A percentile compares a stretch with the other conserved stretches of the same genome.
These are phyloP conservation scores for Ustanciosporium gigantosporum DNA, from an alignment of 1,284 basidiomycete genomes.

Conservation along the genomic window DNA sequence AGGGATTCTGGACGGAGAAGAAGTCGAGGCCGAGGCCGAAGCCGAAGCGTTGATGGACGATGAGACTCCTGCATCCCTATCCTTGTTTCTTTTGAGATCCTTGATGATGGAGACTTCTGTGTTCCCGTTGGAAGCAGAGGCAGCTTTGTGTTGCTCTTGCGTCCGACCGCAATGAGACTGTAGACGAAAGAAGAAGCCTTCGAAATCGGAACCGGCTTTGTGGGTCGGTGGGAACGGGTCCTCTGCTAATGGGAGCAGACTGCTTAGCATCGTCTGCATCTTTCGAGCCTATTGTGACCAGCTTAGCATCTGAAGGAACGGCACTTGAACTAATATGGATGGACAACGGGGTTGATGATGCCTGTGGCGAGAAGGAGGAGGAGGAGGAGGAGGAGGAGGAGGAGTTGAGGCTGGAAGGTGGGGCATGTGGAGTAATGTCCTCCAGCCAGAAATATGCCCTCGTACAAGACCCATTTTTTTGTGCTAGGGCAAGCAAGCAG, in stretches of 20 bases:
- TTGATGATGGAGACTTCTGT: not conserved
- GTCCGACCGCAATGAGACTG: constrained; percentile 26
- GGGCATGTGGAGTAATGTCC: no score
- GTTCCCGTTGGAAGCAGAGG: not conserved
- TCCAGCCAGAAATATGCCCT: no score
- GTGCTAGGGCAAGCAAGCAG: no score
- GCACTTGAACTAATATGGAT: not conserved
- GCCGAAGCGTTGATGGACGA: no score
- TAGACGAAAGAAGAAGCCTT: constrained; percentile 35
- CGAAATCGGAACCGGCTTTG: constrained; percentile 31
- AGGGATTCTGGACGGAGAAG: constrained; percentile 17
- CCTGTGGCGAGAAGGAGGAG: no score
- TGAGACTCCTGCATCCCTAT: no score
- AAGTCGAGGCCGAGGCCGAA: not conserved
- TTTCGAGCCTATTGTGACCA: not conserved
- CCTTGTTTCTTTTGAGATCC: not conserved
- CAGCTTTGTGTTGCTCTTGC: no score
- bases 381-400: no score
- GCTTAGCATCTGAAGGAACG: no score
- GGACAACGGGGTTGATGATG: not conserved
- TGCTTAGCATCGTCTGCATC: constrained; percentile 2
- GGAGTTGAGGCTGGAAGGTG: no score
- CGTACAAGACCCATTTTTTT: no score
- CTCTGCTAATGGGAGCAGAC: constrained; percentile 12
- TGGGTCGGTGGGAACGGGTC: constrained; percentile 38